Percentiles rank a stretch among this genome's conserved stretches.
Conservation (phyloP, 2,329 filamentous ascomycete genomes). For the Fusarium albidum region DNA sequence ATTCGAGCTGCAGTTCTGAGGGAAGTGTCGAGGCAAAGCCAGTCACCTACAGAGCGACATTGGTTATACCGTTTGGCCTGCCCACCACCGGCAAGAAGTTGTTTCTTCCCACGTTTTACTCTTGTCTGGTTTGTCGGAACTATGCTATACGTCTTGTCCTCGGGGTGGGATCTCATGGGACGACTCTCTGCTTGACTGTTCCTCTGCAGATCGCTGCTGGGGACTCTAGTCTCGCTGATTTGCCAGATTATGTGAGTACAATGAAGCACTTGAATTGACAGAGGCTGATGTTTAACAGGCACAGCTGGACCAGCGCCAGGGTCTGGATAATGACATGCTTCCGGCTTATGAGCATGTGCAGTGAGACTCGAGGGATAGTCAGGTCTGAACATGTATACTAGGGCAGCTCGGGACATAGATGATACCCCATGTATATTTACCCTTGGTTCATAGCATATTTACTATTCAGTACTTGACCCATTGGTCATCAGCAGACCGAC, state of each 20-base stretch:
- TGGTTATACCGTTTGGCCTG: constrained; percentile 11
- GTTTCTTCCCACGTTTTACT: constrained; percentile 27
- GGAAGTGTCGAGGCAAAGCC: too few species aligned
- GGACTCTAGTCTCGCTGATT: not conserved
- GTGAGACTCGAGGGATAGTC: not conserved
- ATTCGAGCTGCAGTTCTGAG: too few species aligned
- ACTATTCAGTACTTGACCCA: too few species aligned
- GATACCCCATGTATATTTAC: too few species aligned
- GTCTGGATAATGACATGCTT: constrained; percentile 10
- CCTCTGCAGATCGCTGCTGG: constrained; percentile 24
- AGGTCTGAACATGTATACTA: too few species aligned
- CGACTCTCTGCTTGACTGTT: constrained; percentile 7
- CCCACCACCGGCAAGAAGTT: constrained; percentile 19
- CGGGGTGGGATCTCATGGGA: constrained; percentile 4
- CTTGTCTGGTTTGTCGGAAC: constrained; percentile 25
- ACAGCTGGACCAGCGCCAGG: constrained; percentile 19
- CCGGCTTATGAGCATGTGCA: constrained; percentile 15
- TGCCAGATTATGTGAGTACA: constrained; percentile 27
- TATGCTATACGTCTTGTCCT: constrained; percentile 17
- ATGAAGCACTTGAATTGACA: accelerated
- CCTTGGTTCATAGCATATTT: too few species aligned
- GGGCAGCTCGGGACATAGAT: too few species aligned
- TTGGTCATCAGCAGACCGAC: too few species aligned
- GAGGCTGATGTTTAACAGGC: constrained; percentile 6
- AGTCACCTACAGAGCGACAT: not conserved